Evolutionary conservation across 176 grass and related monocot genomes (phyloP).

Genomic region (barley (Hordeum vulgare)): MorexV3_pseudomolecules_assembly NC_058521.1:47856420-47856919

Average conservation of each 20-base stretch:
- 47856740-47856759: neutral
- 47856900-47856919: neutral
- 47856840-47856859: neutral
- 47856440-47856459: neutral
- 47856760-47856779: neutral
- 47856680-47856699: neutral
- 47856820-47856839: constrained; percentile 2
- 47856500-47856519: neutral
- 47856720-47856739: neutral
- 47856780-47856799: neutral
- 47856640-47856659: neutral
- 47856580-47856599: neutral
- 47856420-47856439: neutral
- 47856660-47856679: neutral
- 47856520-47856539: neutral
- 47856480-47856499: neutral
- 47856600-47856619: neutral
- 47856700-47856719: neutral
- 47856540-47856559: neutral
- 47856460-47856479: neutral
- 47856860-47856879: neutral
- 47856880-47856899: neutral
- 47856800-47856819: neutral
- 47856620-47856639: neutral
- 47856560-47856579: neutral